phyloP scores from a whole-genome alignment of 176 grass and related monocot genomes.

The Coix lacrymajobi region DNA sequence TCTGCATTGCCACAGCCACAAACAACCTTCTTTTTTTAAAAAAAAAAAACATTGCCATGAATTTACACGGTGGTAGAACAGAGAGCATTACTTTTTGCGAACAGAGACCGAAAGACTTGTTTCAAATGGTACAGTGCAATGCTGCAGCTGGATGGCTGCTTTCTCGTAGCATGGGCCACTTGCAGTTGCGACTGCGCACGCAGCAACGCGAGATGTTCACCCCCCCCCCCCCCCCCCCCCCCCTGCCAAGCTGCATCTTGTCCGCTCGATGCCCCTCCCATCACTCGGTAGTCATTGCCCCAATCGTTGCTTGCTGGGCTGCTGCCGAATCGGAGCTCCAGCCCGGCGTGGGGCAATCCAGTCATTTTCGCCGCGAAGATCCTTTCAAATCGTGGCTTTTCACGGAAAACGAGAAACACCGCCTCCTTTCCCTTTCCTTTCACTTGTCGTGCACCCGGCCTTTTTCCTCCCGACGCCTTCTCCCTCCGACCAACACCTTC shows the following conservation, averaged over 20 bases:
- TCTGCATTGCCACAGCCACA: neutral
- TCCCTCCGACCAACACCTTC: slow-evolving; percentile 48
- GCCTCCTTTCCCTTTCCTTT: neutral
- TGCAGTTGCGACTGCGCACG: neutral
- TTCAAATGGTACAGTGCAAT: slow-evolving; percentile 15
- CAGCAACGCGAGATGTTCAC: slow-evolving; percentile 10
- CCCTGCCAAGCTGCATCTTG: no score
- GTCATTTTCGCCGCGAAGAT: slow-evolving; percentile 38
- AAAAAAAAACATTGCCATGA: no score
- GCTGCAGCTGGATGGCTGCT: neutral
- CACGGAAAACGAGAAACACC: slow-evolving; percentile 56
- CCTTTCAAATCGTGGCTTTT: slow-evolving; percentile 66
- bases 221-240: no score
- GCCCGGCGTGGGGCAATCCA: slow-evolving; percentile 12
- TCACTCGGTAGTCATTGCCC: slow-evolving; percentile 18
- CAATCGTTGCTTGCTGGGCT: slow-evolving; percentile 12
- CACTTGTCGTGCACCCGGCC: neutral
- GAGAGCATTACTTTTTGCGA: neutral
- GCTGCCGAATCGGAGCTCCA: slow-evolving; percentile 5
- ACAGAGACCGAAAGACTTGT: neutral
- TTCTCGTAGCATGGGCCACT: slow-evolving; percentile 16
- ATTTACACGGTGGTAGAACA: neutral
- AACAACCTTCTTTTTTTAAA: no score
- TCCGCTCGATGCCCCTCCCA: neutral
- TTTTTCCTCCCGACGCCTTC: slow-evolving; percentile 26